A percentile compares a stretch with the other conserved stretches of the same genome.
Evolutionary conservation across 352 stramenopile species (phyloP).

Genomic region (Globisporangium takayamanum): DNA sequence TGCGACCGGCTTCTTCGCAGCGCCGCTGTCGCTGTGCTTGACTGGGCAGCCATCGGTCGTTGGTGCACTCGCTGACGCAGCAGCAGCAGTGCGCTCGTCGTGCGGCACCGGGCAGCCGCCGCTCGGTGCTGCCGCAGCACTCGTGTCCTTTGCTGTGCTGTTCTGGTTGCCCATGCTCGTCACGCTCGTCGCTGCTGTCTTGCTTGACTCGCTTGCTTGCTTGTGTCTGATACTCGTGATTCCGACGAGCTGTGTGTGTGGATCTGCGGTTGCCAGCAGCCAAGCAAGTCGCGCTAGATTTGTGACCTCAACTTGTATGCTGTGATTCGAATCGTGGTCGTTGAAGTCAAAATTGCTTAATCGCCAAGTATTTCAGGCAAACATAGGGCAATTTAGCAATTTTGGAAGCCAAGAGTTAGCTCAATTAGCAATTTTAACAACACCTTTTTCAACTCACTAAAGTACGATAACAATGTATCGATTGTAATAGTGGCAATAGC

Average conservation of each 20-base stretch:
- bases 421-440: no score
- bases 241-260: background rate
- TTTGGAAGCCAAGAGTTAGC: no score
- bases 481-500: background rate
- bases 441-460: background rate
- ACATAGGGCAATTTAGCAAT: background rate
- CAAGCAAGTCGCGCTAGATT: background rate
- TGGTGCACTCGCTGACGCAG: background rate
- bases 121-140: constrained; percentile 1
- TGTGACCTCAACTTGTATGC: no score
- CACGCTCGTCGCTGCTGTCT: background rate
- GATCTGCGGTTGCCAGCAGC: background rate
- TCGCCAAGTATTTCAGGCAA: background rate
- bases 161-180: constrained; percentile 60
- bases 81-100: constrained; percentile 17
- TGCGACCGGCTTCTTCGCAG: constrained; percentile 13
- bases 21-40: constrained; percentile 35
- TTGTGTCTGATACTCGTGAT: constrained; percentile 1
- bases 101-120: constrained; percentile 52
- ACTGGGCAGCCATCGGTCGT: constrained; percentile 53
- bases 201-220: background rate
- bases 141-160: constrained; percentile 26
- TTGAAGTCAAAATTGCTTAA: background rate
- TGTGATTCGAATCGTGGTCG: no score
- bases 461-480: background rate